Evolutionary conservation across 148 eudicot genomes (phyloP), one percentile per base, ranked within the genome.

Genomic region (Silene uniflora): DNA sequence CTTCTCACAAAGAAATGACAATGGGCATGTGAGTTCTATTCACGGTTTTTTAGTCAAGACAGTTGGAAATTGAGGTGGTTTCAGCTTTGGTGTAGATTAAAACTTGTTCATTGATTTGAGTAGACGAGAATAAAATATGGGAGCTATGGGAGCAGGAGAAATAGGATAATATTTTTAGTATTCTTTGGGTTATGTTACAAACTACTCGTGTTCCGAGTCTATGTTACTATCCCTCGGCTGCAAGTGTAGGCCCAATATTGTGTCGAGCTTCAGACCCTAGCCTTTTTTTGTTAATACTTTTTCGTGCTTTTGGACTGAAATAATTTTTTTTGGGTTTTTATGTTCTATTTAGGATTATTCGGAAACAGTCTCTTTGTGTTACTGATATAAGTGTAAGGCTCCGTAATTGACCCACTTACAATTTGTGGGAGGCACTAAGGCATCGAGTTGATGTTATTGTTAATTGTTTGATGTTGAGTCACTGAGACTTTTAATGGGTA

Each of bases 401-500:
- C 2, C 32, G 4, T 29, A 29, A 29, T 29, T 4, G 32, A 29
- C 32, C 32, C n/a, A n/a, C n/a, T n/a, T n/a, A n/a, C n/a, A n/a
- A n/a, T n/a, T n/a, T n/a, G n/a, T n/a, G n/a, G n/a, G n/a, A n/a
- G n/a, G n/a, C n/a, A n/a, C n/a, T n/a, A n/a, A n/a, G n/a, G n/a
- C n/a, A n/a, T n/a, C n/a, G n/a, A n/a, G n/a, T n/a, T n/a, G n/a
- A n/a, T n/a, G n/a, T n/a, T n/a, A n/a, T n/a, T n/a, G n/a, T n/a
- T n/a, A n/a, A n/a, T n/a, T 42, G 54, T 52, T 47, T 35, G 67
- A 69, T 62, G 18, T 80, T 71, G 71, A 72, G 67, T 62, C 5
- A 35, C 52, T 79, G 8, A 13, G 44, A 63, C 60, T 47, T 73
- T 47, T 18, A 27, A 27, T 0, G n/a, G 29, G 72, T 42, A 4